Conservation (phyloP, 257 asterid genomes). For the Przewalskia tangutica region DNA sequence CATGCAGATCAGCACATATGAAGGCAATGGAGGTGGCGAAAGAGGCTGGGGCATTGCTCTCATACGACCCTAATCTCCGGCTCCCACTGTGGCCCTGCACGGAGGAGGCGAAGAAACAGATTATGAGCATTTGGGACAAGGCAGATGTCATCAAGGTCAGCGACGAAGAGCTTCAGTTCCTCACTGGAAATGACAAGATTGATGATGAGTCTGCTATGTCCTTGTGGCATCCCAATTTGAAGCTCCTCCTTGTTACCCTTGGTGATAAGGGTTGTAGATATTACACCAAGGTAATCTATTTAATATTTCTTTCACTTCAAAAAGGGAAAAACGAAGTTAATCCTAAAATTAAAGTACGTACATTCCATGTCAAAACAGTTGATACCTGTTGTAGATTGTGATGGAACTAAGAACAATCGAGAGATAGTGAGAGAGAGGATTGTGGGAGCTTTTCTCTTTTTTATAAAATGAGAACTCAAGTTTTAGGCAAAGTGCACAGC, state of each 20-base stretch:
- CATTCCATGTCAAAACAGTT: too few species aligned
- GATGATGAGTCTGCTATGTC: conserved; percentile 84
- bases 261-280: conserved; percentile 87
- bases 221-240: conserved; percentile 75
- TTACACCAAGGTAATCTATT: conserved; percentile 53
- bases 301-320: too few species aligned
- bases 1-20: conserved; percentile 89
- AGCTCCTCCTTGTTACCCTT: conserved; percentile 82
- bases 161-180: conserved; percentile 74
- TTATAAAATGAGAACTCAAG: too few species aligned
- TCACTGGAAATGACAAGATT: conserved; percentile 72
- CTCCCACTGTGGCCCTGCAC: conserved; percentile 85
- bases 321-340: too few species aligned
- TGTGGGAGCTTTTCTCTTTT: too few species aligned
- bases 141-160: conserved; percentile 89
- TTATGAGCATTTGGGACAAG: conserved; percentile 79
- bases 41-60: conserved; percentile 79
- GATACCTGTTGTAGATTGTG: too few species aligned
- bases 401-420: too few species aligned
- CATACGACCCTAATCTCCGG: conserved; percentile 86
- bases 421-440: too few species aligned
- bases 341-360: too few species aligned
- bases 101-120: conserved; percentile 66
- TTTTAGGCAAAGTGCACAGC: too few species aligned
- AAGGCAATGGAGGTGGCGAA: conserved; percentile 92